These are phyloP conservation scores for Puccinia novopanici DNA, from an alignment of 1,284 basidiomycete genomes.

Conservation along the genomic window DNA sequence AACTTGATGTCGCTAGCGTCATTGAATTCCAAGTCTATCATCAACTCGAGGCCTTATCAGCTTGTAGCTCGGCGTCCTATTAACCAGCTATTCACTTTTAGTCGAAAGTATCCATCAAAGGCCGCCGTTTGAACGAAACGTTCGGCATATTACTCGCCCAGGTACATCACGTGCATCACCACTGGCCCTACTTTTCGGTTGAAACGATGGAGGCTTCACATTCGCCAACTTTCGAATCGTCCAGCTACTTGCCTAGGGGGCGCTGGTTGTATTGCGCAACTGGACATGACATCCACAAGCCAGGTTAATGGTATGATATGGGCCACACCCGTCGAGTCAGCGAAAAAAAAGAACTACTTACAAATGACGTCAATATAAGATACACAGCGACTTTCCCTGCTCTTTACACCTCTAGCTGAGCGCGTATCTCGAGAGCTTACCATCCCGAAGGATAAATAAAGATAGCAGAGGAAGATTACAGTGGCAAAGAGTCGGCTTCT, in stretches of 20 bases:
- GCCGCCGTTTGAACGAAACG: neutral
- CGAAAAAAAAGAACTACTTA: neutral
- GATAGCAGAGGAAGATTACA: neutral
- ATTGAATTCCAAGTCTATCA: neutral
- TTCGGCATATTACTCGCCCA: neutral
- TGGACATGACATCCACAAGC: too few species aligned
- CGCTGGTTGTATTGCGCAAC: too few species aligned
- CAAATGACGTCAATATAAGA: neutral
- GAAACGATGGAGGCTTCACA: neutral
- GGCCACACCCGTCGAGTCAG: constrained; percentile 1
- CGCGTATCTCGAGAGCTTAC: neutral
- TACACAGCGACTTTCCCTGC: neutral
- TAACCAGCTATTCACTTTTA: constrained; percentile 9
- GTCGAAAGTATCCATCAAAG: constrained; percentile 8
- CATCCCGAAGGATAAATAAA: neutral
- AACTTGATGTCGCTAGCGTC: neutral
- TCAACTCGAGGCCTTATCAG: neutral
- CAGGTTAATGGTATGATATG: neutral
- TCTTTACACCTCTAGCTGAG: neutral
- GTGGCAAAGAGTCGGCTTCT: neutral
- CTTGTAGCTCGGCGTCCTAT: neutral
- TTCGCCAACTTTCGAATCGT: neutral
- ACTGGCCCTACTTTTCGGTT: neutral
- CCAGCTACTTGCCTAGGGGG: too few species aligned
- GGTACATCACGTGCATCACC: neutral